These are phyloP conservation scores for Sarocladium oryzae DNA, from an alignment of 2,329 filamentous ascomycete species.

Conservation along the genomic window DNA sequence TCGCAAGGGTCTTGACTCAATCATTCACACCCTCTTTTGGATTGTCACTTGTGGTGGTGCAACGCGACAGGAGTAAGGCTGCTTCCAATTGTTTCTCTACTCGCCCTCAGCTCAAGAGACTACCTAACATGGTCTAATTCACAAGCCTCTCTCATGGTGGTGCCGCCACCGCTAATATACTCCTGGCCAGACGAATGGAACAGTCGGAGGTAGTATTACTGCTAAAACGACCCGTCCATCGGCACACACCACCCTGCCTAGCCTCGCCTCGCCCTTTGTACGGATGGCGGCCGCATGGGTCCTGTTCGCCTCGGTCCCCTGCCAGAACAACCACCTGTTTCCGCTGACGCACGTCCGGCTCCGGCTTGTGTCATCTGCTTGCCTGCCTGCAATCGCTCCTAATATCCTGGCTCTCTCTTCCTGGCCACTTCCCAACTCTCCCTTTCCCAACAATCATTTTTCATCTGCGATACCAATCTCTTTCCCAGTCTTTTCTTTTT, in stretches of 20 bases:
- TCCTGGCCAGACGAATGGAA: too few relatives aligned
- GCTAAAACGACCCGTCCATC: too few relatives aligned
- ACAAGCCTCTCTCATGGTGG: neutral
- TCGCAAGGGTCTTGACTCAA: conserved; percentile 8
- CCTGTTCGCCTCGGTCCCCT: conserved; percentile 4
- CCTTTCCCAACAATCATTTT: conserved; percentile 1
- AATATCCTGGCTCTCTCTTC: neutral
- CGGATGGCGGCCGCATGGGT: neutral
- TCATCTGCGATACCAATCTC: conserved; percentile 1
- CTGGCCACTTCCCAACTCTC: neutral
- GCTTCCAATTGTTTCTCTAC: conserved; percentile 1
- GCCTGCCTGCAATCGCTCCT: neutral
- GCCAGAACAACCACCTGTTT: conserved; percentile 6
- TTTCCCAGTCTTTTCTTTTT: neutral
- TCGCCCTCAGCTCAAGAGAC: neutral
- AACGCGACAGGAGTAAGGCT: too few relatives aligned
- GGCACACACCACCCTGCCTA: neutral
- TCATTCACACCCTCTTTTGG: neutral
- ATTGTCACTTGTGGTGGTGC: too few relatives aligned
- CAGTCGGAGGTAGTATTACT: too few relatives aligned
- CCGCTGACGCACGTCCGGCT: conserved; percentile 8
- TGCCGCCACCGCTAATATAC: too few relatives aligned
- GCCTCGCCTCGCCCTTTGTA: neutral
- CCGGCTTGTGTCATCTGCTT: conserved; percentile 8
- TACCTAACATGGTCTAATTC: too few relatives aligned